phyloP scores from a whole-genome alignment of 176 grass and related monocot genomes.

The Carex parvula region DNA sequence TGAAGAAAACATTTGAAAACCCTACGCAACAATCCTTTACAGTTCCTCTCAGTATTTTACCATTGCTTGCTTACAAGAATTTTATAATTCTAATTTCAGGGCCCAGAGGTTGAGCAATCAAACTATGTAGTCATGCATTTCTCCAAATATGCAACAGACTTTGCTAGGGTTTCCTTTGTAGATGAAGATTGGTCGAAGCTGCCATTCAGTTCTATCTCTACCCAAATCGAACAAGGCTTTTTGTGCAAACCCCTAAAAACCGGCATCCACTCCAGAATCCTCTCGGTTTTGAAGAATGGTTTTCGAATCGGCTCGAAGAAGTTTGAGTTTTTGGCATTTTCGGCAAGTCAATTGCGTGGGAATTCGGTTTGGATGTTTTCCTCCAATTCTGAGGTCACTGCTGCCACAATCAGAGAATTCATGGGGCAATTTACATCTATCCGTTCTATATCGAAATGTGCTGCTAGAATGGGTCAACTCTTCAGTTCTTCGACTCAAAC shows the following conservation, averaged over 20 bases:
- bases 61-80: background rate
- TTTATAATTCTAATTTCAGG: conserved; percentile 43
- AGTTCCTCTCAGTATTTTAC: background rate
- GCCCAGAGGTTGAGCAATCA: conserved; percentile 76
- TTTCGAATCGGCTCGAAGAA: conserved; percentile 75
- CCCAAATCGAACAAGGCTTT: conserved; percentile 50
- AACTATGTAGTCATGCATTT: conserved; percentile 84
- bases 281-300: conserved; percentile 76
- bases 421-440: conserved; percentile 83
- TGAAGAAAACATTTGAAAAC: background rate
- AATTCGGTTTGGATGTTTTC: conserved; percentile 99
- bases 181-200: conserved; percentile 98
- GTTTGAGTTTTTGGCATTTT: conserved; percentile 95
- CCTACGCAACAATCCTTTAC: background rate
- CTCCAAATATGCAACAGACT: conserved; percentile 66
- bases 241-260: conserved; percentile 72
- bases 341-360: conserved; percentile 86
- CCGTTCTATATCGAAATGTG: conserved; percentile 83
- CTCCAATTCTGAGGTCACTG: conserved; percentile 61
- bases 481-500: conserved; percentile 87
- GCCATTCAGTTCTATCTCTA: conserved; percentile 62
- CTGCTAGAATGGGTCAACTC: conserved; percentile 94
- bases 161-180: conserved; percentile 90
- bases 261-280: conserved; percentile 60
- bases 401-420: conserved; percentile 75